A percentile compares a stretch with the other conserved stretches of the same genome.
Evolutionary conservation across 2,329 filamentous ascomycete genomes (phyloP).

Genomic region (Fusarium compactum): DNA sequence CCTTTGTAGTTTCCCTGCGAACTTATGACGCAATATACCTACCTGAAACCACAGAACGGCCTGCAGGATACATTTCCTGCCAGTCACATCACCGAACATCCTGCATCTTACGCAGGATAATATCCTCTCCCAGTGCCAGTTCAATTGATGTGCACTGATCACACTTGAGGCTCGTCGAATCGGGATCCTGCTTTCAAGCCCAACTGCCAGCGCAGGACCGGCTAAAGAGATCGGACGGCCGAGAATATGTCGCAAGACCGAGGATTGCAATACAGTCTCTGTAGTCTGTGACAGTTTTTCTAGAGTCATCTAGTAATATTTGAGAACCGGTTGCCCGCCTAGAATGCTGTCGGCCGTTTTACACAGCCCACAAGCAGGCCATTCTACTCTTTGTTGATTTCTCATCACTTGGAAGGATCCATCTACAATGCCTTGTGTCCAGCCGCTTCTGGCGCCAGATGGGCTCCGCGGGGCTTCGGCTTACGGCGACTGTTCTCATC

Average conservation of each 20-base stretch:
- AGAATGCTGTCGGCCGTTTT: neutral
- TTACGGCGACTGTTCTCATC: accelerated
- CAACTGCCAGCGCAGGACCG: neutral
- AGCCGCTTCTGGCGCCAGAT: neutral
- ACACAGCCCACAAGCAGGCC: neutral
- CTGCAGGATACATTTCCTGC: neutral
- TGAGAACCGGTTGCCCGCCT: too few species aligned
- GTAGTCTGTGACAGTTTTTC: too few species aligned
- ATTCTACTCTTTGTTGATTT: accelerated
- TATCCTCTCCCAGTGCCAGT: too few species aligned
- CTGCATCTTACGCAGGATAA: neutral
- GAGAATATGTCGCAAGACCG: too few species aligned
- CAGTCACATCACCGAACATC: neutral
- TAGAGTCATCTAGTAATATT: too few species aligned
- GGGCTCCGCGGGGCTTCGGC: accelerated
- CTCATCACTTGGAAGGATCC: accelerated
- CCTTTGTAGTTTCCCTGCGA: neutral
- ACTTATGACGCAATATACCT: accelerated
- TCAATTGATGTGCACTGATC: neutral
- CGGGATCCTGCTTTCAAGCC: neutral
- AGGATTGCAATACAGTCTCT: too few species aligned
- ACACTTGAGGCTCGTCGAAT: neutral
- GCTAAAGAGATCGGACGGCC: neutral
- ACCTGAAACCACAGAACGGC: accelerated
- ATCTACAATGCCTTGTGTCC: neutral